These are phyloP conservation scores for Geotrichum siamense DNA, from an alignment of 1,139 yeast species.

Conservation along the genomic window DNA sequence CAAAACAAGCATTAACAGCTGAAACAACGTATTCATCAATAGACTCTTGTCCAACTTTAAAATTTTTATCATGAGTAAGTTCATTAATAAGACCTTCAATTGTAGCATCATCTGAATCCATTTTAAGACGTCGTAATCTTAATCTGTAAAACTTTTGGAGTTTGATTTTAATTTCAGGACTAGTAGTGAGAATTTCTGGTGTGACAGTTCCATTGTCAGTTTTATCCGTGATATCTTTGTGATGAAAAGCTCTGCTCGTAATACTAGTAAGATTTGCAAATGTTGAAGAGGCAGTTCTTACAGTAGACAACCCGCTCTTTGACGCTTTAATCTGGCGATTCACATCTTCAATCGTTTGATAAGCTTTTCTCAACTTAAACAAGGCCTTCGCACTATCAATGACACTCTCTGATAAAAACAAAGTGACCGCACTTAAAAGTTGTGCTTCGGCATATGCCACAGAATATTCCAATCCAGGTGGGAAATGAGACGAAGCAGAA, in stretches of 20 bases:
- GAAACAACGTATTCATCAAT: constrained; percentile 86
- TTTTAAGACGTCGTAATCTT: constrained; percentile 16
- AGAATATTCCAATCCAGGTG: constrained; percentile 91
- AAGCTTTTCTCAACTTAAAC: constrained; percentile 77
- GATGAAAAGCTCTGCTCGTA: constrained; percentile 1
- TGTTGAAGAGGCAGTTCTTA: constrained; percentile 10
- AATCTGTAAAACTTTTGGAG: constrained; percentile 14
- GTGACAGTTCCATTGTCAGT: constrained; percentile 14
- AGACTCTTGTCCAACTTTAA: constrained; percentile 25
- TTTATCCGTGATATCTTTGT: constrained; percentile 1
- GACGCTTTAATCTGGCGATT: constrained; percentile 37
- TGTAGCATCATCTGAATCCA: constrained; percentile 10
- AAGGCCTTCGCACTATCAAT: constrained; percentile 85
- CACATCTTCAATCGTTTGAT: constrained; percentile 75
- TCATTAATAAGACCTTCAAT: constrained; percentile 1
- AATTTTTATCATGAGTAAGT: not conserved
- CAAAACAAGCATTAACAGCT: constrained; percentile 88
- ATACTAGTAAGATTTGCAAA: constrained; percentile 3
- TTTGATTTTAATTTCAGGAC: constrained; percentile 15
- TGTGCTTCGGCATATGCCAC: constrained; percentile 87
- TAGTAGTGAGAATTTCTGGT: constrained; percentile 14
- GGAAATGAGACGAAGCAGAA: constrained; percentile 65
- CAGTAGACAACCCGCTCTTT: not conserved
- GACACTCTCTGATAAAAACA: constrained; percentile 56
- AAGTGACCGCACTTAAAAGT: constrained; percentile 70